These are phyloP conservation scores for Botrytis elliptica DNA, from an alignment of 2,329 filamentous ascomycete species.

Conservation along the genomic window DNA sequence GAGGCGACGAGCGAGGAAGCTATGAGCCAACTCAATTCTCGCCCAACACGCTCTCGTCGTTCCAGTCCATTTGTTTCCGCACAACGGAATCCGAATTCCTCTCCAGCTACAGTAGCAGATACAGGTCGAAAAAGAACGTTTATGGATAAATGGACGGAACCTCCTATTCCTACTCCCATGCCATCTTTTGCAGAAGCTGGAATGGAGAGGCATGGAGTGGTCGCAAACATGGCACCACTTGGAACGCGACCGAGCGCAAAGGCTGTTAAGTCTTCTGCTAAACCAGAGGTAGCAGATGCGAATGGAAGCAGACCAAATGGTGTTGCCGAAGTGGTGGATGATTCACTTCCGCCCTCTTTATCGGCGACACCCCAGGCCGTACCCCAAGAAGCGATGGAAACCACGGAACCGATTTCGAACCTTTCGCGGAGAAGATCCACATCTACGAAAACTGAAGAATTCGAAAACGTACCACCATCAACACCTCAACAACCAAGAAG, in stretches of 20 bases:
- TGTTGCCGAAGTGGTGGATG: conserved; percentile 31
- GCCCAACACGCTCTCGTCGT: conserved; percentile 36
- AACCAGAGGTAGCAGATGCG: conserved; percentile 26
- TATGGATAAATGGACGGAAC: conserved; percentile 54
- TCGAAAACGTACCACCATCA: conserved; percentile 8
- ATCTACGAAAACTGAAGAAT: conserved; percentile 26
- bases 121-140: conserved; percentile 32
- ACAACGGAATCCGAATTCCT: conserved; percentile 24
- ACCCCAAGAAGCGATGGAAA: conserved; percentile 29
- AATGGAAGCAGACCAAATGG: conserved; percentile 19
- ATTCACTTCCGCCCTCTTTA: conserved; percentile 27
- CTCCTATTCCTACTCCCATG: conserved; percentile 50
- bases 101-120: conserved; percentile 22
- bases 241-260: conserved; percentile 67
- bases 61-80: conserved; percentile 34
- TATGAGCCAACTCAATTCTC: conserved; percentile 25
- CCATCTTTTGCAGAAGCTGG: conserved; percentile 76
- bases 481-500: conserved; percentile 26
- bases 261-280: conserved; percentile 50
- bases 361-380: conserved; percentile 33
- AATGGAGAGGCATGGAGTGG: conserved; percentile 69
- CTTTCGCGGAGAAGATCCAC: conserved; percentile 24
- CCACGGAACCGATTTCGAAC: conserved; percentile 31
- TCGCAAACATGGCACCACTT: conserved; percentile 81
- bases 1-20: conserved; percentile 24